Base-by-base conservation (phyloP, 345 rosid genomes). In the Raphanus sativus region DNA sequence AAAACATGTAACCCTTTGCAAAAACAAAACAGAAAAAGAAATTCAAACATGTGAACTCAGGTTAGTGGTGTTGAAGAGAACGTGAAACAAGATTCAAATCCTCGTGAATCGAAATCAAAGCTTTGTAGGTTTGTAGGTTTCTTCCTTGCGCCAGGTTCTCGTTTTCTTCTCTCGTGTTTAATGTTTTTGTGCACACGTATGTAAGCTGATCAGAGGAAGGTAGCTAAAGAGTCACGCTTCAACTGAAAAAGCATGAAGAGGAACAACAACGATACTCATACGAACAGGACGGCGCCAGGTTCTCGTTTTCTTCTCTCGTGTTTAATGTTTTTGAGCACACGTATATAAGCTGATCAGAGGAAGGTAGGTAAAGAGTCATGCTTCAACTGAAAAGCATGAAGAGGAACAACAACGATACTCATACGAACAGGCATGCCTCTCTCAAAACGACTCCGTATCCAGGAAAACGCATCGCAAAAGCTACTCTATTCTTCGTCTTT, bases 51-150 rank as follows among this genome's bases (percentile, higher is more conserved):
- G 69, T 60, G 69, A 67, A 50, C 25, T 36, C 13, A 10, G 21
- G 29, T 25, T 16, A 52, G 28, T 63, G 21, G 60, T 28, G 66
- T 29, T 17, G 45, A 55, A 40, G 66, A 66, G 42, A 71, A 77
- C 81, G 77, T 77, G 81, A 66, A 45, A 36, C 66, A 28, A 63
- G 75, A 40, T 55, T 56, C 29, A 78, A 67, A 78, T 73, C 81
- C 77, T 78, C 81, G 77, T 67, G 50, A 62, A 65, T 54, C 79
- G 9, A 38, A 26, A 64, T 15, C 38, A 65, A 15, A 56, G 24
- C 65, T 74, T 13, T 30, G 50, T 28, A 21, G 21, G 21, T 21
- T 21, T 21, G 21, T 48, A 34, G 16, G 71, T 29, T 6, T 65
- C 6, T 48, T 64, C 71, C 12, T 64, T 38, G n/a, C 33, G 25